A percentile compares a stretch with the other conserved stretches of the same genome.
phyloP scores from a whole-genome alignment of 2,329 filamentous ascomycete species.

The Bipolaris gigantea region DNA sequence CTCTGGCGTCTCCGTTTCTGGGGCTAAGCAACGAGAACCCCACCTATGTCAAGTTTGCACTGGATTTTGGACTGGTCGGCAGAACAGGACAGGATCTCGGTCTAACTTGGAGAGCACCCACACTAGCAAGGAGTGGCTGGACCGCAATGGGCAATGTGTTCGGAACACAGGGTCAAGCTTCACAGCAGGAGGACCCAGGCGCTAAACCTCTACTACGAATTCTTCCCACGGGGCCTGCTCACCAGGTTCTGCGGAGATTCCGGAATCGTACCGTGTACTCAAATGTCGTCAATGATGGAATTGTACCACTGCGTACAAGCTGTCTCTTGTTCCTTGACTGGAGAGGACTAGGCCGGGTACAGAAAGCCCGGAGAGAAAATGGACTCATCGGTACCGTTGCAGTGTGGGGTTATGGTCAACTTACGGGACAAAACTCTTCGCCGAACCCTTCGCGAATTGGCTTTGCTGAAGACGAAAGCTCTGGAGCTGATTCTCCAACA shows the following conservation, averaged over 20 bases:
- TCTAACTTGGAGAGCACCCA: conserved; percentile 89
- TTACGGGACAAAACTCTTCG: conserved; percentile 69
- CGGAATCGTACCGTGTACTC: conserved; percentile 90
- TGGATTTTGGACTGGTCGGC: conserved; percentile 96
- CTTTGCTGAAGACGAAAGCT: conserved; percentile 35
- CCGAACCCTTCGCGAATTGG: conserved; percentile 56
- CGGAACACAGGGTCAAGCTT: conserved; percentile 61
- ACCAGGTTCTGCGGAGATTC: conserved; percentile 83
- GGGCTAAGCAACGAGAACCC: conserved; percentile 97
- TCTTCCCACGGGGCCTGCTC: conserved; percentile 86
- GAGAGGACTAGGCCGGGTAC: conserved; percentile 88
- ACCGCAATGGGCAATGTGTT: conserved; percentile 82
- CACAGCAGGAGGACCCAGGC: conserved; percentile 67
- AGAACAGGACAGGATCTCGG: conserved; percentile 93
- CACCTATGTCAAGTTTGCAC: conserved; percentile 92
- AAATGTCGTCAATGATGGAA: conserved; percentile 96
- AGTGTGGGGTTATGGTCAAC: conserved; percentile 90
- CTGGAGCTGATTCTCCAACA: conserved; percentile 33
- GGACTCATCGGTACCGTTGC: conserved; percentile 91
- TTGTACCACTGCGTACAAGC: conserved; percentile 91
- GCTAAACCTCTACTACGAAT: conserved; percentile 89
- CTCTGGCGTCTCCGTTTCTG: conserved; percentile 82
- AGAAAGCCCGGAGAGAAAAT: conserved; percentile 90
- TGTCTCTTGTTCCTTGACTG: conserved; percentile 97
- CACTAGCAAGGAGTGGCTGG: conserved; percentile 83